Evolutionary conservation across 169 alveolate genomes (phyloP), one percentile per base, ranked within the genome.

Genomic region (Ichthyophthirius multifiliis): DNA sequence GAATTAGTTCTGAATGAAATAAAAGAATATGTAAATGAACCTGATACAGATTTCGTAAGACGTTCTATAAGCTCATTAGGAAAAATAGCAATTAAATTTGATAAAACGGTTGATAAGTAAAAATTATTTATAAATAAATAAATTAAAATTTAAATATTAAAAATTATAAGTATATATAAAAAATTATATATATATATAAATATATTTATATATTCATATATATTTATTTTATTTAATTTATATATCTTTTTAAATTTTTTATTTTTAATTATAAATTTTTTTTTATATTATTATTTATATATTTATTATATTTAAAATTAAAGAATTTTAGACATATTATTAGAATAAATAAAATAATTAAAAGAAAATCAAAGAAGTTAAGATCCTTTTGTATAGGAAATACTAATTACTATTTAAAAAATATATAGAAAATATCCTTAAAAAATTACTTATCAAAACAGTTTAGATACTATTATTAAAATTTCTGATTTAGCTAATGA

Each of bases 21-120:
- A 45, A 92, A 96, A 78, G 99, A 98, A 76, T 98, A 99, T 84
- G 97, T 99, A 4, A 94, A 98, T 32, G 99, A 98, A 89, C 96
- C 98, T 15, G 99, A 98, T 90, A 95, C 97, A 45, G 99, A 96
- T 43, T 96, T 98, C 87, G 99, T 98, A 15, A 90, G 98, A 83
- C 93, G 95, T 75, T 88, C 99, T 4, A 97, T 99, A 6, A 93
- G 97, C 44, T 97, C 99, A 41, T 97, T 99, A 41, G 99, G 99
- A 10, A 90, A 95, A 76, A 92, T 98, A 16, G 99, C 99, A 23
- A 95, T 98, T 75, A 97, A 97, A 82, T 93, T 97, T 43, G 99
- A 97, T 46, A 94, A 95, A 74, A 96, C 99, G 3, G 97, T 98
- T 39, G 97, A 96, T 71, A 83, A 95, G 85, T 79, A 79, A 30